Conservation (phyloP, 2,329 filamentous ascomycete species). For the Blastomyces gilchristii region DNA sequence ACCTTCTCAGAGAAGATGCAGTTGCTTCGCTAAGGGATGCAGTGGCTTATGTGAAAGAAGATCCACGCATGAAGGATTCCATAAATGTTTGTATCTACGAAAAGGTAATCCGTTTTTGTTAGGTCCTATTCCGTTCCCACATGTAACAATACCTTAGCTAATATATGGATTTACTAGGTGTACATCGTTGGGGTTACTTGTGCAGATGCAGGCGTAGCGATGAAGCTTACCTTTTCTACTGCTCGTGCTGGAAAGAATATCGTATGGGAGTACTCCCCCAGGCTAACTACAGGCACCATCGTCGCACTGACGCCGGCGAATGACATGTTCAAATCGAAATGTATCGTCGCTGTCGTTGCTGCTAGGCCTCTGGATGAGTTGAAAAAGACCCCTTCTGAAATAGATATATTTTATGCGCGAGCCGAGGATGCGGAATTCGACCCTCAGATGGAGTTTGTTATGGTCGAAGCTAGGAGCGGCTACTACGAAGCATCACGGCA, state of each 20-base stretch:
- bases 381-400: constrained; percentile 54
- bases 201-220: constrained; percentile 51
- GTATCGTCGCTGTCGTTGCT: constrained; percentile 62
- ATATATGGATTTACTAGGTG: constrained; percentile 42
- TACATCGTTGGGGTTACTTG: constrained; percentile 57
- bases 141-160: neutral
- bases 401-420: constrained; percentile 65
- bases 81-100: constrained; percentile 56
- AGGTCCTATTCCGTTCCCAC: neutral
- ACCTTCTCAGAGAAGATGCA: constrained; percentile 64
- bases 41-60: constrained; percentile 45
- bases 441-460: constrained; percentile 57
- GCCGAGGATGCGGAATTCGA: constrained; percentile 56
- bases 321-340: constrained; percentile 55
- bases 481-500: constrained; percentile 72
- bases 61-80: constrained; percentile 50
- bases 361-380: constrained; percentile 56
- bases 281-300: constrained; percentile 45
- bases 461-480: constrained; percentile 63
- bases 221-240: constrained; percentile 61
- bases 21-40: constrained; percentile 59
- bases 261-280: constrained; percentile 54
- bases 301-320: constrained; percentile 44
- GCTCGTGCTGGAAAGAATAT: constrained; percentile 55
- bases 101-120: constrained; percentile 40